phyloP scores from a whole-genome alignment of 148 eudicot genomes.

The Fagopyrum esculentum region DNA sequence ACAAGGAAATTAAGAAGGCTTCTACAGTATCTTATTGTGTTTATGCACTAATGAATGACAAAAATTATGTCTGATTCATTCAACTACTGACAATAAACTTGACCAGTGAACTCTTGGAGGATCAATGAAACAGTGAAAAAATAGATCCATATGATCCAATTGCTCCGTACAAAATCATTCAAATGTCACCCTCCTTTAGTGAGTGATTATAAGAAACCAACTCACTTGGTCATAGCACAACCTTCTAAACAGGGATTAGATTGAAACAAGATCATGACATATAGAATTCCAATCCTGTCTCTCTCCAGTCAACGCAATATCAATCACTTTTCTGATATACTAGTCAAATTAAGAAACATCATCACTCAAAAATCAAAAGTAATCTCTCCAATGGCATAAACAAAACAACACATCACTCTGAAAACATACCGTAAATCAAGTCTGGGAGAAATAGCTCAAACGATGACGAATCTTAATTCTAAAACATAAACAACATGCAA shows the following conservation, averaged over 20 bases:
- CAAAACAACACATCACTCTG: neutral
- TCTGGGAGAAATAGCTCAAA: neutral
- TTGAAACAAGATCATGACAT: slow-evolving; percentile 1
- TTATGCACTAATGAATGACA: slow-evolving; percentile 2
- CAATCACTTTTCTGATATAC: neutral
- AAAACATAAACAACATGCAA: neutral
- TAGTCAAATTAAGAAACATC: neutral
- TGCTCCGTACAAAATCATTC: neutral
- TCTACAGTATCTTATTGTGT: neutral
- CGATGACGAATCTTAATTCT: neutral
- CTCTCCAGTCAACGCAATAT: neutral
- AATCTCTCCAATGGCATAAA: neutral
- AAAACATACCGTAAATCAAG: neutral
- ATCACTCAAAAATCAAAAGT: neutral
- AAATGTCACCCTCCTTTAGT: neutral
- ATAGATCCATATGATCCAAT: neutral
- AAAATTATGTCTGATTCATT: neutral
- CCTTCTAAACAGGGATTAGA: neutral
- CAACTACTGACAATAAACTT: neutral
- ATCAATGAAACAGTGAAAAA: neutral
- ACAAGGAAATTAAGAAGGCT: neutral
- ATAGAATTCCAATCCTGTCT: neutral
- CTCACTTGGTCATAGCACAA: neutral
- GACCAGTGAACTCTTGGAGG: neutral
- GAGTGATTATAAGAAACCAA: neutral